A percentile compares a stretch with the other conserved stretches of the same genome.
phyloP scores from a whole-genome alignment of 768 basidiomycete species.

The Solioccasus polychromus region DNA sequence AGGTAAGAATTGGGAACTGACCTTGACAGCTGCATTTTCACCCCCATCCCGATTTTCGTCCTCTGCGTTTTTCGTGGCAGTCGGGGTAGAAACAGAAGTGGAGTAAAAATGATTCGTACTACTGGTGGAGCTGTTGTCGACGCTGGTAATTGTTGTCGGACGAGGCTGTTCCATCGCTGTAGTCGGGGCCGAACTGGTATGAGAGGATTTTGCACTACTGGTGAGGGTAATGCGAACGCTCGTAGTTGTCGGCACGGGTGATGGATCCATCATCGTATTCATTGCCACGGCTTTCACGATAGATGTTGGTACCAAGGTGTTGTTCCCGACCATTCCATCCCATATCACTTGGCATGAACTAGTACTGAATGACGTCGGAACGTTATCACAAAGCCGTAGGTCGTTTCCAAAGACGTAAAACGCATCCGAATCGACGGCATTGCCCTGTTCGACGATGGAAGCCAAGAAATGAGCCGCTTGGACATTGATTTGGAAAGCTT shows the following conservation, averaged over 20 bases:
- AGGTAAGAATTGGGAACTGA: neutral
- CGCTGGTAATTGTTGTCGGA: neutral
- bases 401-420: slow-evolving; percentile 46
- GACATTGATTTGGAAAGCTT: slow-evolving; percentile 63
- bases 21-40: neutral
- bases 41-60: neutral
- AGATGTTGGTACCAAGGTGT: slow-evolving; percentile 2
- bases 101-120: neutral
- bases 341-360: slow-evolving; percentile 54
- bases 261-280: neutral
- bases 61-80: neutral
- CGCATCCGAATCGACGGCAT: slow-evolving; percentile 41
- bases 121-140: neutral
- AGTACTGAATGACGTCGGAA: slow-evolving; percentile 37
- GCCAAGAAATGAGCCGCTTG: slow-evolving; percentile 52
- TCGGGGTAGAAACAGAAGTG: neutral
- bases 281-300: neutral
- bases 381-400: slow-evolving; percentile 56
- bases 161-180: neutral
- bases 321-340: slow-evolving; percentile 35
- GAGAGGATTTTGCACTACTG: neutral
- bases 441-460: slow-evolving; percentile 47
- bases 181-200: neutral
- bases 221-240: neutral
- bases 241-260: neutral